These are phyloP conservation scores for Protomyces gravidus DNA, from an alignment of 1,139 yeast species.

Conservation along the genomic window DNA sequence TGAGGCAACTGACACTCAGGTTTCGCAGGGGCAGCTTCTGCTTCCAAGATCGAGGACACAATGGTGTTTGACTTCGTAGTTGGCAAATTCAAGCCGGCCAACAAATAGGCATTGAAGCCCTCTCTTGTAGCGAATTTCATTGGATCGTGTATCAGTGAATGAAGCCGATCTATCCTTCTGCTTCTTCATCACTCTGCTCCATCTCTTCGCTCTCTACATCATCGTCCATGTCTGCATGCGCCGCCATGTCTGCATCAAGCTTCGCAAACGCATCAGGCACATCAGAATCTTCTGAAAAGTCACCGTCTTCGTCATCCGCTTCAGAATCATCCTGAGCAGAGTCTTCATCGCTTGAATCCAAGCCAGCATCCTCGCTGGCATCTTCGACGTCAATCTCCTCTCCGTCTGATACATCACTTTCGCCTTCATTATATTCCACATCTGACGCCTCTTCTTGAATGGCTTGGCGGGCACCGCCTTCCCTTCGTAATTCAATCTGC, in stretches of 20 bases:
- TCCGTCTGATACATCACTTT: slow-evolving; percentile 26
- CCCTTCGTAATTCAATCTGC: slow-evolving; percentile 64
- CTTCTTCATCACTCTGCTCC: slow-evolving; percentile 38
- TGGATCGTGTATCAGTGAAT: too few relatives aligned
- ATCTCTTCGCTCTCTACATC: slow-evolving; percentile 37
- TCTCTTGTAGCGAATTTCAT: too few relatives aligned
- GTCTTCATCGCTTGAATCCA: slow-evolving; percentile 39
- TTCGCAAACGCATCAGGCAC: slow-evolving; percentile 33
- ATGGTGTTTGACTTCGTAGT: neutral
- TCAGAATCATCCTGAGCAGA: slow-evolving; percentile 46
- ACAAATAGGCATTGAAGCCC: too few relatives aligned
- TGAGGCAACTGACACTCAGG: neutral
- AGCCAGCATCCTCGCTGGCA: slow-evolving; percentile 37
- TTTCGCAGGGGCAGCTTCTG: neutral
- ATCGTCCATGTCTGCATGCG: slow-evolving; percentile 33
- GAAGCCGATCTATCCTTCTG: slow-evolving; percentile 34
- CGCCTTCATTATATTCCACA: slow-evolving; percentile 29
- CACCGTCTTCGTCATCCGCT: slow-evolving; percentile 39
- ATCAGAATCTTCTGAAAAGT: slow-evolving; percentile 37
- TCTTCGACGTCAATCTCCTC: slow-evolving; percentile 30
- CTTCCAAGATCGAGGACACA: neutral
- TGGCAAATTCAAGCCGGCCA: neutral
- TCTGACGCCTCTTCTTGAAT: slow-evolving; percentile 30
- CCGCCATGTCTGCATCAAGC: slow-evolving; percentile 35
- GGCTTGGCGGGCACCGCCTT: slow-evolving; percentile 41